Base-by-base conservation (phyloP, 306 rosid species). In the Medicago truncatula region DNA sequence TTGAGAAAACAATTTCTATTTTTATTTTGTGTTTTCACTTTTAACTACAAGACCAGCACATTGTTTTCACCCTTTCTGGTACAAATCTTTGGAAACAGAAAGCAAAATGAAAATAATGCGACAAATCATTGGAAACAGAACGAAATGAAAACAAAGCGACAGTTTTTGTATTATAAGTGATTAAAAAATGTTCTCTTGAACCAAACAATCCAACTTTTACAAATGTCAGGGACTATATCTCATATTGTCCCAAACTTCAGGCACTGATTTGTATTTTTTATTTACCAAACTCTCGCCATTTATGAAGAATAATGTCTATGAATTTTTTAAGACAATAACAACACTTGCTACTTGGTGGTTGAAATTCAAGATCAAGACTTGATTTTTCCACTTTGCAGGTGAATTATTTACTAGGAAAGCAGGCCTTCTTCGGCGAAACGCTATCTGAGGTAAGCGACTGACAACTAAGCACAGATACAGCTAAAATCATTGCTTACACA, bases 401-500 rank as follows among this genome's bases (percentile, higher is more conserved):
- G 81, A 91, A 86, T 77, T 95, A 60, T 49, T 85, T 95, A 88
- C 97, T 95, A 18, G 99, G 99, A 49, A 92, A 89, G 76, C 97
- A 92, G 74, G 87, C 97, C 67, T 95, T 85, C 91, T 86, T 50
- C 9, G 99, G 99, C 4, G 90, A 95, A 85, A 95, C 99, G 41
- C 77, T 79, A 56, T 80, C 99, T n/a, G 99, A 95, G 99, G 99
- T 95, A 87, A 83, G 53, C 54, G 9, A 65, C 25, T 59, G 36
- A 57, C 11, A 50, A 41, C 20, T 17, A 23, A 38, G 18, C 31
- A 65, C 17, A 49, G 47, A 71, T 13, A 41, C 25, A 25, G n/a
- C 7, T 6, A 67, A 43, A 15, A 31, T 7, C 20, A 9, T 12
- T 44, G 4, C 50, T 12, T 12, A 12, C 12, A 44, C 31, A 34